A percentile compares a stretch with the other conserved stretches of the same genome.
Evolutionary conservation across 306 rosid genomes (phyloP).

Genomic region (Fragaria iinumae): DNA sequence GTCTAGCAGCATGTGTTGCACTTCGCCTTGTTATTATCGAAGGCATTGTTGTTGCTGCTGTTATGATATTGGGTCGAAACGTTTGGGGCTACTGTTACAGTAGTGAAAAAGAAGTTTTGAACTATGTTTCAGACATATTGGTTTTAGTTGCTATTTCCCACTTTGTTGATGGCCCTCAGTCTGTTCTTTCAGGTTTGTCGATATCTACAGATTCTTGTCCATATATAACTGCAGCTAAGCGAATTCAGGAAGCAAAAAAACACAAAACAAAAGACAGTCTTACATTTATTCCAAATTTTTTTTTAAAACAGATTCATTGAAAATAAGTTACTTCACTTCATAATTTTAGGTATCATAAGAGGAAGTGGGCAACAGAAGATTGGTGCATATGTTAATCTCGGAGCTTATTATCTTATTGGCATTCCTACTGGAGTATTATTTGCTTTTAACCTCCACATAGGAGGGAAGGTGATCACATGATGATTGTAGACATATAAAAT

Average conservation of each 20-base stretch:
- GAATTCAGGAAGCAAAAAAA: not conserved
- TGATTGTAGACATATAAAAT: too few relatives aligned
- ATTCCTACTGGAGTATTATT: conserved; percentile 29
- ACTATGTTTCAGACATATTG: not conserved
- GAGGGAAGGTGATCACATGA: conserved; percentile 31
- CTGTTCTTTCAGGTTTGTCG: conserved; percentile 1
- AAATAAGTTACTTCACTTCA: not conserved
- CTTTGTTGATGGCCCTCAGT: conserved; percentile 1
- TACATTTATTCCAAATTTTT: not conserved
- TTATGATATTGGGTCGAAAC: conserved; percentile 8
- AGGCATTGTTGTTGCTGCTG: not conserved
- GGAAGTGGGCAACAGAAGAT: conserved; percentile 38
- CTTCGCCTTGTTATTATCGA: not conserved
- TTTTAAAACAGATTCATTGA: not conserved
- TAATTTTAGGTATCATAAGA: conserved; percentile 22
- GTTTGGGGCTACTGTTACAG: conserved; percentile 18
- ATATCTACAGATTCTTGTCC: not conserved
- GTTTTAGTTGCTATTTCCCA: not conserved
- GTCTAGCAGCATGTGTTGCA: conserved; percentile 14
- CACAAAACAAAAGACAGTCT: not conserved
- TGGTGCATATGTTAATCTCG: conserved; percentile 36
- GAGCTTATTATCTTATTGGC: conserved; percentile 38
- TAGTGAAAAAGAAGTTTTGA: conserved; percentile 8
- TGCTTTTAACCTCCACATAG: conserved; percentile 34
- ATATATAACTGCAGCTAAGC: not conserved